Percentiles rank a stretch among this genome's conserved stretches.
These are phyloP conservation scores for Starmera dryadoides DNA, from an alignment of 805 yeast genomes.

Conservation along the genomic window DNA sequence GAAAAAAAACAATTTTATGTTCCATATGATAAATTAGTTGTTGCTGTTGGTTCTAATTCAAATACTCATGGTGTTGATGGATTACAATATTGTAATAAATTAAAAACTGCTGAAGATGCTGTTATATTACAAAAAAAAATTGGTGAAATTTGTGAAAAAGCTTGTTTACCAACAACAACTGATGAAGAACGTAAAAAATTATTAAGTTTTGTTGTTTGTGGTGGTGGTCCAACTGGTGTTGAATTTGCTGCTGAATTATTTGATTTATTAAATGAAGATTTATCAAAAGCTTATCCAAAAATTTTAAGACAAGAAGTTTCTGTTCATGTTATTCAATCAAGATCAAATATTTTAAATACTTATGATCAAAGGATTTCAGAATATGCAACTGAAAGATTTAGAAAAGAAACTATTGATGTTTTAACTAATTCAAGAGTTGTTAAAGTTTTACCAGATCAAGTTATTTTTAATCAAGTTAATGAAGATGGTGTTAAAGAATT, in stretches of 20 bases:
- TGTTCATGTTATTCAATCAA: slow-evolving; percentile 63
- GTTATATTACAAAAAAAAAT: slow-evolving; percentile 46
- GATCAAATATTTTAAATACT: slow-evolving; percentile 61
- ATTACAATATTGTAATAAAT: slow-evolving; percentile 49
- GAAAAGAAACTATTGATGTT: slow-evolving; percentile 55
- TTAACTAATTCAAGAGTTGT: slow-evolving; percentile 59
- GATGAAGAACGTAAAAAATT: slow-evolving; percentile 56
- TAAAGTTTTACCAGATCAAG: slow-evolving; percentile 47
- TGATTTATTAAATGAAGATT: slow-evolving; percentile 60
- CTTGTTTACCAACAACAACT: slow-evolving; percentile 57
- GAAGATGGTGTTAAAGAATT: slow-evolving; percentile 31
- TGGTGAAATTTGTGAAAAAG: slow-evolving; percentile 48
- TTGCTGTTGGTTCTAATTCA: slow-evolving; percentile 63
- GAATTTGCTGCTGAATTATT: slow-evolving; percentile 66
- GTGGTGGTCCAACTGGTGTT: slow-evolving; percentile 65
- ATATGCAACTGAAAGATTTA: slow-evolving; percentile 58
- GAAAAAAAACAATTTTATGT: slow-evolving; percentile 42
- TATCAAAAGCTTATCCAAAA: slow-evolving; percentile 49
- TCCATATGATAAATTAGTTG: slow-evolving; percentile 64
- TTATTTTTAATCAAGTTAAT: slow-evolving; percentile 47
- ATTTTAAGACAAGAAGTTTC: slow-evolving; percentile 55
- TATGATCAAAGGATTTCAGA: slow-evolving; percentile 59
- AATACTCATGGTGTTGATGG: slow-evolving; percentile 70
- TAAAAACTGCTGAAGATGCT: slow-evolving; percentile 65
- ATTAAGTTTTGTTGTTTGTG: slow-evolving; percentile 49